phyloP scores from a whole-genome alignment of 257 asterid genomes.

The Solanum corneliomulleri region DNA sequence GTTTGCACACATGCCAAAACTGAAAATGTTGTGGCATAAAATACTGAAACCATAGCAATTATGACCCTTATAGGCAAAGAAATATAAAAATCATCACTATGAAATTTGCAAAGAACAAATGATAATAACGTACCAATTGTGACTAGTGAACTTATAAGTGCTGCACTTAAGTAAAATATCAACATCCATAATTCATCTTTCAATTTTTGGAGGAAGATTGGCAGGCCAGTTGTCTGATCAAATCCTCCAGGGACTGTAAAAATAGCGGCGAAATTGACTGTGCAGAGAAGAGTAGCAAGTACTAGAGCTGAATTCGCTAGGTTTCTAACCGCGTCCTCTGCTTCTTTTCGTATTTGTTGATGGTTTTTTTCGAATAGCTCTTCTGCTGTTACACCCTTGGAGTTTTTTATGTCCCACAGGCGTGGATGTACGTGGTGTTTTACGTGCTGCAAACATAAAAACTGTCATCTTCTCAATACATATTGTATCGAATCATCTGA shows the following conservation, averaged over 20 bases:
- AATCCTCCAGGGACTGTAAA: conserved; percentile 7
- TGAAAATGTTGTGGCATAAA: not conserved
- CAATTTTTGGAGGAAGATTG: not conserved
- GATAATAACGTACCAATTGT: not conserved
- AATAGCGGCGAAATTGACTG: conserved; percentile 1
- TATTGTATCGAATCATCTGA: not conserved
- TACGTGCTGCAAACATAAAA: not conserved
- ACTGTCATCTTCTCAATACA: not conserved
- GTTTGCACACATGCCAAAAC: not conserved
- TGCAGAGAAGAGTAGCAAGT: not conserved
- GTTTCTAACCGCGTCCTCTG: not conserved
- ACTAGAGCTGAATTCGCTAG: not conserved
- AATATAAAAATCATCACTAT: not conserved
- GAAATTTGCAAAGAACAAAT: not conserved
- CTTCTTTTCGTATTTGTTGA: not conserved
- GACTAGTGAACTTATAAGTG: not conserved
- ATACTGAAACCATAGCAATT: not conserved
- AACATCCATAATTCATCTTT: not conserved
- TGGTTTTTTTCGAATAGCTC: not conserved
- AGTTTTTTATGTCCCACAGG: not conserved
- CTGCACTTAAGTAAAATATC: not conserved
- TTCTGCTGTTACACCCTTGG: not conserved
- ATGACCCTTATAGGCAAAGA: not conserved
- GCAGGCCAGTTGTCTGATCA: not conserved
- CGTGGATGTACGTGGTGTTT: not conserved